phyloP scores from a whole-genome alignment of 331 rosid genomes.

The Prunus yedoensis region DNA sequence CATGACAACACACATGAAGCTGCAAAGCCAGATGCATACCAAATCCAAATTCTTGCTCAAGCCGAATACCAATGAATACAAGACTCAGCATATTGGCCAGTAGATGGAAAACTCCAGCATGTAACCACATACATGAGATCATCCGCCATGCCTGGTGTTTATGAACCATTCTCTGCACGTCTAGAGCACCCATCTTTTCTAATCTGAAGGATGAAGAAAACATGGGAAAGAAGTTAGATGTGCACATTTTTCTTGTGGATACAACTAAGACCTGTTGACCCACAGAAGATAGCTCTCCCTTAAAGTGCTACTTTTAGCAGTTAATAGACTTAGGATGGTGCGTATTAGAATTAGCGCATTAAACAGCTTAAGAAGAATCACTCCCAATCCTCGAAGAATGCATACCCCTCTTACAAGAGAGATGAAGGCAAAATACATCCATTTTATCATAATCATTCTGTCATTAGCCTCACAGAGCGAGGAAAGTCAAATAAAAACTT shows the following conservation, averaged over 20 bases:
- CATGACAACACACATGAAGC: slow-evolving; percentile 22
- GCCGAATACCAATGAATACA: slow-evolving; percentile 80
- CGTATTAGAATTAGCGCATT: not conserved
- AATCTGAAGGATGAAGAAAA: slow-evolving; percentile 48
- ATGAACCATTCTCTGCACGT: slow-evolving; percentile 56
- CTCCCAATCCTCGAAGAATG: not conserved
- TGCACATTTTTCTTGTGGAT: slow-evolving; percentile 2
- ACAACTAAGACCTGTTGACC: slow-evolving; percentile 14
- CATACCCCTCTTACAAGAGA: not conserved
- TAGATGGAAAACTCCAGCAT: slow-evolving; percentile 86
- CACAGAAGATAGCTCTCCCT: not conserved
- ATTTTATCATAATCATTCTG: not conserved
- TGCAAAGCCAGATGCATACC: slow-evolving; percentile 55
- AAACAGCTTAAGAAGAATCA: not conserved
- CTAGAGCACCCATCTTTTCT: slow-evolving; percentile 88
- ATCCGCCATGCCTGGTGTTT: slow-evolving; percentile 82
- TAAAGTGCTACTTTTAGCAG: not conserved
- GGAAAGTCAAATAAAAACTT: not conserved
- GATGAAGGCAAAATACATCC: not conserved
- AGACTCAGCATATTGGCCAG: slow-evolving; percentile 97
- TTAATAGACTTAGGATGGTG: not conserved
- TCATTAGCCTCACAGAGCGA: not conserved
- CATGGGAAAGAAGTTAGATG: slow-evolving; percentile 18
- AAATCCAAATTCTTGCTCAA: slow-evolving; percentile 96
- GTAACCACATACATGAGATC: slow-evolving; percentile 88